Evolutionary conservation across 371 early-diverging fungal genomes (phyloP).

Genomic region (Paraphysoderma sedebokerense): DNA sequence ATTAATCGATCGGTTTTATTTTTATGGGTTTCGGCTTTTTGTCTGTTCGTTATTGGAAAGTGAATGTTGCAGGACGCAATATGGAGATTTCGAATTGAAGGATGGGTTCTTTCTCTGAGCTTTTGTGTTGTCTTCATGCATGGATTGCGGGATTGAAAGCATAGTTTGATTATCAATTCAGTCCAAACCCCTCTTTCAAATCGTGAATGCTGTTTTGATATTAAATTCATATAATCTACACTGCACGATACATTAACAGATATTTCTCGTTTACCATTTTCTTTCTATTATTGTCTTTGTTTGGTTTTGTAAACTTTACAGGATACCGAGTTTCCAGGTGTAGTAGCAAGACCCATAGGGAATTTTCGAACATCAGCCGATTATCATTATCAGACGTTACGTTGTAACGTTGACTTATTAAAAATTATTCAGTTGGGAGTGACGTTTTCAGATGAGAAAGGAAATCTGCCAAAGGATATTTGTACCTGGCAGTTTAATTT

Average conservation of each 20-base stretch:
- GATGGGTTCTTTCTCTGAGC: too few species aligned
- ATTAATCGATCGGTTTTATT: not conserved
- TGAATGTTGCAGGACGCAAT: too few species aligned
- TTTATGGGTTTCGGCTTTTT: not conserved
- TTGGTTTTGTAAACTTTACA: slow-evolving; percentile 6
- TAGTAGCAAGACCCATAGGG: slow-evolving; percentile 97
- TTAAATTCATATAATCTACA: not conserved
- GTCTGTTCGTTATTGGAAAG: too few species aligned
- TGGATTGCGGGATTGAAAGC: too few species aligned
- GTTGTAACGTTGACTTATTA: slow-evolving; percentile 97
- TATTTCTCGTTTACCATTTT: not conserved
- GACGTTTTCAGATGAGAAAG: slow-evolving; percentile 87
- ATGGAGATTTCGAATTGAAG: too few species aligned
- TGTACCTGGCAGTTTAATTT: slow-evolving; percentile 99
- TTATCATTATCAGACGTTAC: slow-evolving; percentile 94
- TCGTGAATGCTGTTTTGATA: not conserved
- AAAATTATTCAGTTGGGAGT: slow-evolving; percentile 98
- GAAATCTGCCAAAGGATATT: slow-evolving; percentile 71
- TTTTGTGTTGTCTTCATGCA: too few species aligned
- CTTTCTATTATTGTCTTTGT: not conserved
- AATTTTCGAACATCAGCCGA: slow-evolving; percentile 86
- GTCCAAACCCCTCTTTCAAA: not conserved
- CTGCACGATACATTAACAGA: not conserved
- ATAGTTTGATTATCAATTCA: too few species aligned
- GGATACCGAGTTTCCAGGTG: slow-evolving; percentile 99